Percentiles rank a stretch among this genome's conserved stretches.
Evolutionary conservation across 176 grass and related monocot species (phyloP).

Genomic region (Puya raimondii): DNA sequence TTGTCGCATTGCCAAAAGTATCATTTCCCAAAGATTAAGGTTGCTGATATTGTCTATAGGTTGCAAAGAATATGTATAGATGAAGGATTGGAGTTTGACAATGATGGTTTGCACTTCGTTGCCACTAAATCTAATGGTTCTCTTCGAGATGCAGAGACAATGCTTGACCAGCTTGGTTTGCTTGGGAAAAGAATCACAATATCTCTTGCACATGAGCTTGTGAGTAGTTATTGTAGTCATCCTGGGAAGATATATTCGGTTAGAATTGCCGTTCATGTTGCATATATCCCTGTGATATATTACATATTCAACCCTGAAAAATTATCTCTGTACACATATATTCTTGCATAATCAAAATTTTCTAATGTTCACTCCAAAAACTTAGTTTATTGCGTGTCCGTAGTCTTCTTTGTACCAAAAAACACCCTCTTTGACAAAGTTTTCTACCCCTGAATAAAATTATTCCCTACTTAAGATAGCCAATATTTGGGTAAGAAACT

Average conservation of each 20-base stretch:
- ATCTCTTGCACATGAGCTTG: conserved; percentile 92
- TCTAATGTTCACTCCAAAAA: background rate
- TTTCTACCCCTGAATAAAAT: conserved; percentile 12
- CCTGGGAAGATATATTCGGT: background rate
- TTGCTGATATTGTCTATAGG: conserved; percentile 54
- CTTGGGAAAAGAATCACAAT: conserved; percentile 88
- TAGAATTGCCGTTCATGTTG: background rate
- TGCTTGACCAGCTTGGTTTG: conserved; percentile 96
- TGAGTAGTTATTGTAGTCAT: conserved; percentile 18
- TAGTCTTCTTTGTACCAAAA: too few species aligned
- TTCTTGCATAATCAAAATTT: too few species aligned
- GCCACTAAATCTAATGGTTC: conserved; percentile 84
- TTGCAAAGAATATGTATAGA: conserved; percentile 81
- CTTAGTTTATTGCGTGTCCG: background rate
- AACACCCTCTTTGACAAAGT: conserved; percentile 17
- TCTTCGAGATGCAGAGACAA: conserved; percentile 85
- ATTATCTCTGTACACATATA: too few species aligned
- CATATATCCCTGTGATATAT: background rate
- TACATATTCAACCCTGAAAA: too few species aligned
- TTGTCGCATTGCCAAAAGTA: conserved; percentile 85
- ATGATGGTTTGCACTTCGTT: conserved; percentile 80
- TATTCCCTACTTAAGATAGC: background rate
- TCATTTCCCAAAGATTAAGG: conserved; percentile 93
- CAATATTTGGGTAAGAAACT: too few species aligned
- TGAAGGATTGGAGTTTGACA: conserved; percentile 82